Evolutionary conservation across 805 yeast genomes (phyloP), one percentile per base, ranked within the genome.

Genomic region (Metschnikowia colocasiae): DNA sequence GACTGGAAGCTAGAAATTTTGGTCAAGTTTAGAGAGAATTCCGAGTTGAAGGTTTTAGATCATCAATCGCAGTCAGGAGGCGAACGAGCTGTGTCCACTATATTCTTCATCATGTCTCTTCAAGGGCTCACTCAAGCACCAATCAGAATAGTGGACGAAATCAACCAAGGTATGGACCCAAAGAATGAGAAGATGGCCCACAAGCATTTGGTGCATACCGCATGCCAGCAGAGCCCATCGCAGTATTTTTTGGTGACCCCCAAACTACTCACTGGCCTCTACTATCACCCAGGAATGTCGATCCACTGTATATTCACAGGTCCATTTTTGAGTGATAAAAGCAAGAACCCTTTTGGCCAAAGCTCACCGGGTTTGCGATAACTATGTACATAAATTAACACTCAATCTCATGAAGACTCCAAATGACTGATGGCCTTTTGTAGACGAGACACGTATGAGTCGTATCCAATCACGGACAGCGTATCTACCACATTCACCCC

Each of bases 131-230:
- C 97, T 0, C 77, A 78, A 25, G 88, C 97, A 0, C 98, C 99
- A 8, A 89, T 94, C 60, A 74, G 98, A 60, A 91, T 92, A 2
- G 97, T 94, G 6, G 99, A 94, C 67, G 99, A 94, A 71, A 95
- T 94, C 52, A 94, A 94, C 63, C 99, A 94, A 69, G 99, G 99
- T 55, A 91, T 94, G 98, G 99, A 94, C 68, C 86, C 95, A 10
- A 80, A 80, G 50, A 94, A 94, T 60, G 99, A 94, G 65, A 79
- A 91, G 52, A 75, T 80, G 68, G 91, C 94, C 2, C 97, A 92
- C 62, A 78, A 80, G 52, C 80, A 87, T 52, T 82, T 94, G 76
- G 96, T 92, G 1, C 82, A 85, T 46, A 82, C 85, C 40, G 92
- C 97, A 0, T 87, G 96, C 60, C 52, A 55, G 33, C 59, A 59